phyloP scores from a whole-genome alignment of 2,329 filamentous ascomycete species.

The Aspergillus luchuensis region DNA sequence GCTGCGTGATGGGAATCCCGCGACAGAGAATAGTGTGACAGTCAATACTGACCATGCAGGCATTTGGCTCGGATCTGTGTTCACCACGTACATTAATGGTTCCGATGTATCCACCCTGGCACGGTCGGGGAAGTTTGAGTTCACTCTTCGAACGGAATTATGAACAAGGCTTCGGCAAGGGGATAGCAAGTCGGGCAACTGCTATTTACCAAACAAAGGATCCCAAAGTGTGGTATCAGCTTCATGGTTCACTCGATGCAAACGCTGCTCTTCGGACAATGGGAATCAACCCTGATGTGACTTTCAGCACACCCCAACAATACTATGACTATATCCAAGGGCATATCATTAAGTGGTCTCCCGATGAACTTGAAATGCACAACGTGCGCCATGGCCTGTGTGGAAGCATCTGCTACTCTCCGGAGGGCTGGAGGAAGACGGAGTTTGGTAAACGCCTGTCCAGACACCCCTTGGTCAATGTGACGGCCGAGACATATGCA shows the following conservation, averaged over 20 bases:
- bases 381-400: constrained; percentile 47
- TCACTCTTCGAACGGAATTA: constrained; percentile 39
- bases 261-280: constrained; percentile 49
- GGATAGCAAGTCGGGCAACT: constrained; percentile 45
- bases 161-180: constrained; percentile 40
- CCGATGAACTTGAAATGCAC: constrained; percentile 48
- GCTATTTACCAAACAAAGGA: constrained; percentile 54
- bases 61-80: constrained; percentile 48
- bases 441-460: constrained; percentile 48
- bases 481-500: constrained; percentile 37
- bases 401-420: constrained; percentile 49
- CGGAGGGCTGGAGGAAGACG: constrained; percentile 48
- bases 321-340: constrained; percentile 31
- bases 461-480: constrained; percentile 48
- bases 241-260: constrained; percentile 54
- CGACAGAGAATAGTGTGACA: constrained; percentile 27
- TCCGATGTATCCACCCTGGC: constrained; percentile 33
- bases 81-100: constrained; percentile 44
- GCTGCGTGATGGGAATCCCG: constrained; percentile 21
- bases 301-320: constrained; percentile 9
- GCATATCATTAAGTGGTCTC: constrained; percentile 35
- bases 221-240: constrained; percentile 51
- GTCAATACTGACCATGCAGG: constrained; percentile 53
- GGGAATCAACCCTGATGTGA: constrained; percentile 44
- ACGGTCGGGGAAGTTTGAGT: constrained; percentile 31